Evolutionary conservation across 148 eudicot species (phyloP).

Genomic region (Vaccinium myrtillus): DNA sequence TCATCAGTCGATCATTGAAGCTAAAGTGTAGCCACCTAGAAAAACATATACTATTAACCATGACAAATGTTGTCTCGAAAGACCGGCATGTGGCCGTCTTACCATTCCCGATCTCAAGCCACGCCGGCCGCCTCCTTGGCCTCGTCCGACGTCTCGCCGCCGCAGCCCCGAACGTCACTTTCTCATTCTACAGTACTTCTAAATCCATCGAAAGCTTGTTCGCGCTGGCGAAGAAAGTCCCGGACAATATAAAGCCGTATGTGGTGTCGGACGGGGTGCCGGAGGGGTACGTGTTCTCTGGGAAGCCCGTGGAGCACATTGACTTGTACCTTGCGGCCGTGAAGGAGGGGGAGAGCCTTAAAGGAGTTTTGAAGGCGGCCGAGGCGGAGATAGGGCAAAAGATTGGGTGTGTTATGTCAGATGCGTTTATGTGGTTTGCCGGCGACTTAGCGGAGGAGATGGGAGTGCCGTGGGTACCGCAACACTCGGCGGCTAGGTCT

Average conservation of each 20-base stretch:
- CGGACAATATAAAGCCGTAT: conserved; percentile 27
- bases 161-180: conserved; percentile 28
- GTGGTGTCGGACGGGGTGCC: conserved; percentile 28
- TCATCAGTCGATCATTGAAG: no score
- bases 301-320: conserved; percentile 29
- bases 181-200: conserved; percentile 33
- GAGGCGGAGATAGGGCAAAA: conserved; percentile 40
- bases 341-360: conserved; percentile 22
- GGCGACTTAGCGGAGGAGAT: conserved; percentile 39
- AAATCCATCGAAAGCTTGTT: conserved; percentile 28
- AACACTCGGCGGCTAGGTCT: conserved; percentile 22
- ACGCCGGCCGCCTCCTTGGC: conserved; percentile 36
- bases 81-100: conserved; percentile 39
- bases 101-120: conserved; percentile 49
- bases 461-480: conserved; percentile 41
- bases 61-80: not conserved
- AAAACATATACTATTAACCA: not conserved
- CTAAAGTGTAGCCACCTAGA: no score
- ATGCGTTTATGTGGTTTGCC: conserved; percentile 54
- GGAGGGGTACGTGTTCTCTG: conserved; percentile 22
- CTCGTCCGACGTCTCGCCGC: conserved; percentile 35
- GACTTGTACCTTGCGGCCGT: conserved; percentile 27
- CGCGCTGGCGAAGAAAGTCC: not conserved
- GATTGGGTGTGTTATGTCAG: conserved; percentile 37
- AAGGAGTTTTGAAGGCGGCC: conserved; percentile 29